Percentiles rank a stretch among this genome's conserved stretches.
phyloP scores from a whole-genome alignment of 331 rosid species.

The Quercus lobata region DNA sequence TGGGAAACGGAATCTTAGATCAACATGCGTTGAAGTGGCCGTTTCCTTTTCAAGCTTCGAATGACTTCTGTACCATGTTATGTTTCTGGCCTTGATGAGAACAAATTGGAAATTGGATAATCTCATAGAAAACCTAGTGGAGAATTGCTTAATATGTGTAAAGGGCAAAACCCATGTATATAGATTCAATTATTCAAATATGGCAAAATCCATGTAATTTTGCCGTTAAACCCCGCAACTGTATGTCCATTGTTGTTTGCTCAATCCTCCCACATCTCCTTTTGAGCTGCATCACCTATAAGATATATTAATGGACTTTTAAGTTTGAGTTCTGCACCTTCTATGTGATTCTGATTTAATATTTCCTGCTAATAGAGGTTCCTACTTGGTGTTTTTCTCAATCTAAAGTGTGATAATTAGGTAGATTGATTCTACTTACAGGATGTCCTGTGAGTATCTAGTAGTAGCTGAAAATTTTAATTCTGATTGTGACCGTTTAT shows the following conservation, averaged over 20 bases:
- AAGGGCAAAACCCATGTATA: neutral
- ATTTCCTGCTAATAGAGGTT: too few relatives aligned
- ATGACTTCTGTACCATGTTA: neutral
- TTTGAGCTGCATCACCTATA: neutral
- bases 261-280: neutral
- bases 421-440: too few relatives aligned
- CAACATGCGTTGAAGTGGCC: neutral
- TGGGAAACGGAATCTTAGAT: conserved; percentile 25
- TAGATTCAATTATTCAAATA: neutral
- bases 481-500: too few relatives aligned
- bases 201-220: neutral
- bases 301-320: neutral
- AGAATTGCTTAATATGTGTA: conserved; percentile 5
- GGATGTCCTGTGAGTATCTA: too few relatives aligned
- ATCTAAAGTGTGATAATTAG: neutral
- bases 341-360: neutral
- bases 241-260: neutral
- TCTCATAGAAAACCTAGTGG: neutral
- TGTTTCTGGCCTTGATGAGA: neutral
- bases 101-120: conserved; percentile 9
- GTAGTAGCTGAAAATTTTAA: too few relatives aligned
- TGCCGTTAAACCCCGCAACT: neutral
- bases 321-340: neutral
- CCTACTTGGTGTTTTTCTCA: neutral
- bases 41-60: conserved; percentile 3